phyloP scores from a whole-genome alignment of 1,284 basidiomycete genomes.

The Porogramme epimiltina region DNA sequence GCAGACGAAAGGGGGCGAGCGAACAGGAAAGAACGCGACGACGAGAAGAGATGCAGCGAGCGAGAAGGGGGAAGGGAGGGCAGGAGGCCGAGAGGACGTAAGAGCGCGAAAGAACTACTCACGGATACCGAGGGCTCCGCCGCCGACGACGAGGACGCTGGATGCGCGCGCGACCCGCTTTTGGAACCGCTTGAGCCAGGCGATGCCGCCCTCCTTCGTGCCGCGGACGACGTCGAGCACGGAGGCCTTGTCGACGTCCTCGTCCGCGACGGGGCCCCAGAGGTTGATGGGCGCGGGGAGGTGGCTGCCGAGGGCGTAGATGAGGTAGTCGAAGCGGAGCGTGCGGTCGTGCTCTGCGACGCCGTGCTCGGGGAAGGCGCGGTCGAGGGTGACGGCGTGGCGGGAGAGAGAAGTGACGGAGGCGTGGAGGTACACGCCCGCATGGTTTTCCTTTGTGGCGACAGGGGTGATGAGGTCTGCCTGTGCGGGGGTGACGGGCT shows the following conservation, averaged over 20 bases:
- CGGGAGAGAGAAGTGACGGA: slow-evolving; percentile 46
- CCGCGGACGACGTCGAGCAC: slow-evolving; percentile 32
- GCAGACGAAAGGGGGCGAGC: too few relatives aligned
- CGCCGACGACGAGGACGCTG: slow-evolving; percentile 58
- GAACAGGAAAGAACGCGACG: too few relatives aligned
- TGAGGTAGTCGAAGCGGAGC: slow-evolving; percentile 52
- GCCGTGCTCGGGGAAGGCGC: slow-evolving; percentile 47
- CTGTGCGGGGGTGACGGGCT: not conserved
- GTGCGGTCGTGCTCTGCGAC: slow-evolving; percentile 27
- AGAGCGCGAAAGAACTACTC: slow-evolving; percentile 28
- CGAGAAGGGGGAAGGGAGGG: too few relatives aligned
- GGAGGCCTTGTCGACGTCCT: slow-evolving; percentile 14
- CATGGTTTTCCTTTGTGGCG: not conserved
- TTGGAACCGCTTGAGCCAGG: slow-evolving; percentile 51
- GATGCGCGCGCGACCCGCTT: slow-evolving; percentile 42
- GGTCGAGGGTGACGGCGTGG: slow-evolving; percentile 48
- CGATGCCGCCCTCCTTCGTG: slow-evolving; percentile 47
- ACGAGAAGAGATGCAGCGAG: too few relatives aligned
- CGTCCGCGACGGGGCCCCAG: slow-evolving; percentile 40
- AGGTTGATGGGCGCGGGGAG: slow-evolving; percentile 59
- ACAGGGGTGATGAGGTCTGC: not conserved
- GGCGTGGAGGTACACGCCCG: slow-evolving; percentile 45
- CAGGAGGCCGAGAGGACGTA: too few relatives aligned
- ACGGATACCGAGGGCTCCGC: slow-evolving; percentile 67
- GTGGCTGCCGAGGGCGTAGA: slow-evolving; percentile 61